Evolutionary conservation across 352 stramenopile genomes (phyloP), one percentile per base, ranked within the genome.

Genomic region (Phytophthora pini): DNA sequence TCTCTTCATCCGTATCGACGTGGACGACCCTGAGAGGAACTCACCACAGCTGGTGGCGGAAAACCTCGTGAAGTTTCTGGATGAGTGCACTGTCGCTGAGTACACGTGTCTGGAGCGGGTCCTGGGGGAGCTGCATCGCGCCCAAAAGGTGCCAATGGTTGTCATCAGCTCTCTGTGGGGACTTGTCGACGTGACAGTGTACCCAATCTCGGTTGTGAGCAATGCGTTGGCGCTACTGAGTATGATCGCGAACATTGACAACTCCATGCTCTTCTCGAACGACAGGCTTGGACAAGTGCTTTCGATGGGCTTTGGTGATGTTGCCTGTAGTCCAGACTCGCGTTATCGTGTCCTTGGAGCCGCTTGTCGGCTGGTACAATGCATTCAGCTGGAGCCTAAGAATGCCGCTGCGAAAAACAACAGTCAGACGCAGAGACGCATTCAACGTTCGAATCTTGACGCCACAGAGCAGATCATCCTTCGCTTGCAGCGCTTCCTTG

Each of bases 401-500:
- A 76, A 53, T 29, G 65, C 60, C 26, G 57, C 31, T 12, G 53
- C 34, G 22, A 77, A 78, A 39, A 68, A 56, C 32, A 87, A 61
- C 44, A 78, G 79, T 38, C 69, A 72, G 61, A 78, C 68, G 3
- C 74, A 80, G 17, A 69, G 82, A 47, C 75, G 77, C 20, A 78
- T 90, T 22, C 74, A 89, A 36, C 77, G 77, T 40, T 87, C 91
- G 5, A 97, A 94, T 41, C 82, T 93, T 31, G 82, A 98, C 17
- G 82, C 92, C 27, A 83, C 97, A 15, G 89, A 97, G 57, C 77
- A 91, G 20, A 95, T 98, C 26, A 93, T 97, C 2, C 82, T 94
- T 68, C 82, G 90, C 8, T 75, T 98, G 13, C 87, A 95, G 59
- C 77, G 80, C 5, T 90, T 98, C 41, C 77, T 96, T 56, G 82